Evolutionary conservation across 2,329 filamentous ascomycete species (phyloP).

Genomic region (Fonsecaea multimorphosa): DNA sequence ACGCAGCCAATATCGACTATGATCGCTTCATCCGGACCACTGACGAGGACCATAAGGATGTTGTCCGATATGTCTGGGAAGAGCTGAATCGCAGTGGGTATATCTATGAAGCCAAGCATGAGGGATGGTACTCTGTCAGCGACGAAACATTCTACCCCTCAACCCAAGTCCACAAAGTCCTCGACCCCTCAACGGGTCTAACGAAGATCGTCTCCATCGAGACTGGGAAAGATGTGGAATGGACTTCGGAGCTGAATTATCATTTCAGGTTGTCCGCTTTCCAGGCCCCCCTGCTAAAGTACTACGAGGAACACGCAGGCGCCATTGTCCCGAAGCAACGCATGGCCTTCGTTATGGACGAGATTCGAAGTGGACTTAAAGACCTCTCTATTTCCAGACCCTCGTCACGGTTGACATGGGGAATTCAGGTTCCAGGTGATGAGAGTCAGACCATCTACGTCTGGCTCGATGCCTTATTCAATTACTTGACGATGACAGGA

Average conservation of each 20-base stretch:
- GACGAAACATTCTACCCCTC: constrained; percentile 96
- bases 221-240: constrained; percentile 91
- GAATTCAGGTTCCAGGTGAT: constrained; percentile 85
- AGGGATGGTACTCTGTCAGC: constrained; percentile 95
- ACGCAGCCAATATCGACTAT: constrained; percentile 71
- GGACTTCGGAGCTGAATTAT: constrained; percentile 91
- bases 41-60: constrained; percentile 77
- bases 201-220: constrained; percentile 82
- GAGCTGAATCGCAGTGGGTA: constrained; percentile 75
- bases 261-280: constrained; percentile 90
- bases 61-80: constrained; percentile 88
- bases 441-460: constrained; percentile 91
- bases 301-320: constrained; percentile 76
- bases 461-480: constrained; percentile 94
- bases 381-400: constrained; percentile 92
- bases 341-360: constrained; percentile 78
- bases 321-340: constrained; percentile 76
- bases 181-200: constrained; percentile 80
- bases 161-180: constrained; percentile 71
- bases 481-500: constrained; percentile 87
- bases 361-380: constrained; percentile 77
- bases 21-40: constrained; percentile 94
- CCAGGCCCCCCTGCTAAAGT: constrained; percentile 75
- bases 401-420: constrained; percentile 78
- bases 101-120: constrained; percentile 84